phyloP scores from a whole-genome alignment of 192 early-diverging fungal genomes.

The Cladochytrium replicatum region DNA sequence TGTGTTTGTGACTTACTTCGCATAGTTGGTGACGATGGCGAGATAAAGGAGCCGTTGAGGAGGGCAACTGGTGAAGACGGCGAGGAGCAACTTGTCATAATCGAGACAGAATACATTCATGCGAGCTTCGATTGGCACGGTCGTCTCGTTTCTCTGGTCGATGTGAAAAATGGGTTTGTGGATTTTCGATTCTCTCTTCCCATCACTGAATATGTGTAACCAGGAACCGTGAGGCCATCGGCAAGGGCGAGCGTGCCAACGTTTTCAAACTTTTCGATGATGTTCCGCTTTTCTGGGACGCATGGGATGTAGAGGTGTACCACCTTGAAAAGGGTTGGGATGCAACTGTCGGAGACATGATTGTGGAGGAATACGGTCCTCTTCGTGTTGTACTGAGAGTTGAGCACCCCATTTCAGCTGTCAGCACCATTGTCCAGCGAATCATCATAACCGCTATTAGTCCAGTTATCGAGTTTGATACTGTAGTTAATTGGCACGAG shows the following conservation, averaged over 20 bases:
- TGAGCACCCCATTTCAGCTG: constrained; percentile 50
- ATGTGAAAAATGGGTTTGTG: not conserved
- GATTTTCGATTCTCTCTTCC: constrained; percentile 4
- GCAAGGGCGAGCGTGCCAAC: constrained; percentile 52
- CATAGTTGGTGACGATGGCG: too few species aligned
- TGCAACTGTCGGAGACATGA: constrained; percentile 40
- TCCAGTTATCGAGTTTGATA: constrained; percentile 76
- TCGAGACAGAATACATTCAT: constrained; percentile 42
- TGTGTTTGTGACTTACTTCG: too few species aligned
- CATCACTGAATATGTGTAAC: constrained; percentile 6
- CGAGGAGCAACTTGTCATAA: constrained; percentile 9
- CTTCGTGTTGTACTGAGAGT: constrained; percentile 64
- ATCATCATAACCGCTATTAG: constrained; percentile 69
- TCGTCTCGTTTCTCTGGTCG: constrained; percentile 36
- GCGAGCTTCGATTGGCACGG: constrained; percentile 66
- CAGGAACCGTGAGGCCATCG: constrained; percentile 44
- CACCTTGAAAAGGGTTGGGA: constrained; percentile 77
- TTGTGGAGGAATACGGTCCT: constrained; percentile 70
- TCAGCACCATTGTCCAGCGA: constrained; percentile 59
- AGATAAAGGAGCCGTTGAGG: not conserved
- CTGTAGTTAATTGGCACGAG: constrained; percentile 86
- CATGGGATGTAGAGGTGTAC: constrained; percentile 80
- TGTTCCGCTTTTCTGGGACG: constrained; percentile 81
- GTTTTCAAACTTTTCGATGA: constrained; percentile 79
- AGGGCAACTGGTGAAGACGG: not conserved